These are phyloP conservation scores for Gastrolobium villosum DNA, from an alignment of 306 rosid genomes.

Conservation along the genomic window DNA sequence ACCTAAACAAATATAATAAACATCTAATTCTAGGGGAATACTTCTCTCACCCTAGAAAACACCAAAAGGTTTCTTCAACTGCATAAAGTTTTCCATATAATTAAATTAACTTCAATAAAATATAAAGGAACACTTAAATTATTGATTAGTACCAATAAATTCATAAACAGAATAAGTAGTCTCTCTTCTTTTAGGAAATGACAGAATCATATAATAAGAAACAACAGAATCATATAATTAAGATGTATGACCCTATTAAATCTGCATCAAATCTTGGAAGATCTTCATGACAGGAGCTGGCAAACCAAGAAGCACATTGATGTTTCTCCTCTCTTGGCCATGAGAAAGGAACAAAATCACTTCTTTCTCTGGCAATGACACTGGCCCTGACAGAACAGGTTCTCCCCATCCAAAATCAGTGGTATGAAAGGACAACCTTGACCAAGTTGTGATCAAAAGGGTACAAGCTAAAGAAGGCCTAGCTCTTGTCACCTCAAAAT, in stretches of 20 bases:
- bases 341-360: conserved; percentile 85
- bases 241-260: conserved; percentile 35
- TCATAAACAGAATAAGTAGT: conserved; percentile 46
- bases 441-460: conserved; percentile 91
- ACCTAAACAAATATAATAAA: conserved; percentile 24
- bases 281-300: conserved; percentile 89
- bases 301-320: conserved; percentile 87
- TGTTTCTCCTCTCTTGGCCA: conserved; percentile 79
- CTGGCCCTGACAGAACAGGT: conserved; percentile 88
- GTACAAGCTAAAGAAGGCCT: conserved; percentile 93
- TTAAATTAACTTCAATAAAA: conserved; percentile 20
- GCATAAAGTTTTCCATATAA: not conserved
- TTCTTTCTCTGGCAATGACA: conserved; percentile 92
- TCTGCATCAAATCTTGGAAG: conserved; percentile 76
- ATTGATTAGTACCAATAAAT: conserved; percentile 47
- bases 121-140: conserved; percentile 12
- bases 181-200: conserved; percentile 19
- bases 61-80: conserved; percentile 8
- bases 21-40: not conserved
- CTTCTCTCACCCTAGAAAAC: conserved; percentile 10
- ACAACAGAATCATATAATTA: conserved; percentile 31
- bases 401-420: conserved; percentile 99
- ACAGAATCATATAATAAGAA: conserved; percentile 33
- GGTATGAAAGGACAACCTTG: conserved; percentile 76
- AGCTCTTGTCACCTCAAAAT: conserved; percentile 82